Evolutionary conservation across 163 green algal genomes (phyloP), one percentile per base, ranked within the genome.

Genomic region (Volvox carteri): DNA sequence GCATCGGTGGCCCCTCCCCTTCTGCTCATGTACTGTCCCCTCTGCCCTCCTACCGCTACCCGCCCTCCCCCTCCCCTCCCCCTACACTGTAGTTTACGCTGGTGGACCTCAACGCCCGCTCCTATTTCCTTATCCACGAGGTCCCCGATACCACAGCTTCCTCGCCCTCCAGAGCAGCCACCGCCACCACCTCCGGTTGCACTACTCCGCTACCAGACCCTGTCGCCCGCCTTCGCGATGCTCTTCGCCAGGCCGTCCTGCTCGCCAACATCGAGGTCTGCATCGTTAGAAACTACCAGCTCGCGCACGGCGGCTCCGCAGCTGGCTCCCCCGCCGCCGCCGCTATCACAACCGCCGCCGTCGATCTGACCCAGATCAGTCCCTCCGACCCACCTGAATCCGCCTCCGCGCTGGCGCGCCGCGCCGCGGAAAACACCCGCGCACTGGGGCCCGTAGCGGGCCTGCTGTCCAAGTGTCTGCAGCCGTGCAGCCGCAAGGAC

Each of bases 201-300:
- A 23, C 5, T 19, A 65, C 19, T 65, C 54, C 8, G 5, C 7
- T 65, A n/a, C n/a, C n/a, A n/a, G n/a, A n/a, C n/a, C n/a, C n/a
- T 23, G 54, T 65, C 54, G 28, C 4, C 54, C 54, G 2, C 39
- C 8, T 78, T 39, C 39, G 14, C 0, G 4, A 50, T 4, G 50
- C 50, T 19, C 79, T 86, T 4, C 42, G 60, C 18, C 25, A 37
- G 0, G 79, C 60, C 0, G 60, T 86, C 25, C 25, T 86, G 2
- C 60, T 86, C 25, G 79, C 79, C 58, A 86, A 86, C 60, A 5
- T 86, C 41, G 60, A 86, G 44, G 42, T 77, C 28, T 62, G 41
- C 12, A 8, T 77, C n/a, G 18, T 67, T 4, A 39, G 78, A 21
- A 76, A 58, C 37, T 58, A 9, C 5, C 50, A 75, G 56, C 56